A percentile compares a stretch with the other conserved stretches of the same genome.
phyloP scores from a whole-genome alignment of 257 asterid species.

The Striga asiatica region DNA sequence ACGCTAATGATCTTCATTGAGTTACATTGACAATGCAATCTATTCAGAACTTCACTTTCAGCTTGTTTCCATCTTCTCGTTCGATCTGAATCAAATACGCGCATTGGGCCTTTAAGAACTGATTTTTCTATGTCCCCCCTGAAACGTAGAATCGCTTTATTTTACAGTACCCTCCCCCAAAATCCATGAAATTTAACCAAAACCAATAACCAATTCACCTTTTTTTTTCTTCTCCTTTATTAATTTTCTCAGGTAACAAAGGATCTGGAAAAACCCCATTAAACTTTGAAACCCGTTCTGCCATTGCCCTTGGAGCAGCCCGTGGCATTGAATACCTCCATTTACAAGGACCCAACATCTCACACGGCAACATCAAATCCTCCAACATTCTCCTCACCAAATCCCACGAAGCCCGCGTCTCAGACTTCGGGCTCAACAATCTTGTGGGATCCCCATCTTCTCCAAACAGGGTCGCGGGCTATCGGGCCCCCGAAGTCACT shows the following conservation, averaged over 20 bases:
- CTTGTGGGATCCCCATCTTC: slow-evolving; percentile 68
- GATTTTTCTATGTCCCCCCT: too few species aligned
- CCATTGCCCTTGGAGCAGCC: slow-evolving; percentile 73
- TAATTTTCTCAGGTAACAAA: slow-evolving; percentile 51
- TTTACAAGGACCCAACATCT: slow-evolving; percentile 36
- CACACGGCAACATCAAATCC: slow-evolving; percentile 77
- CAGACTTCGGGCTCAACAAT: slow-evolving; percentile 69
- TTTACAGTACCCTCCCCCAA: too few species aligned
- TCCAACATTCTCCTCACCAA: slow-evolving; percentile 75
- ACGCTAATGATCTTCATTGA: background rate
- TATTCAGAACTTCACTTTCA: too few species aligned
- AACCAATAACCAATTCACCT: background rate
- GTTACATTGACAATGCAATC: background rate
- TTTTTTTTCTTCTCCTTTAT: background rate
- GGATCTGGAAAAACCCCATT: slow-evolving; percentile 70
- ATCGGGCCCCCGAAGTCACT: slow-evolving; percentile 82
- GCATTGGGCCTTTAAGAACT: too few species aligned
- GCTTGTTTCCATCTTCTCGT: background rate
- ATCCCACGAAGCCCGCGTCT: slow-evolving; percentile 47
- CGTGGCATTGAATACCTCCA: slow-evolving; percentile 68
- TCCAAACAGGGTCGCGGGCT: slow-evolving; percentile 61
- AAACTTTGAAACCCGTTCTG: slow-evolving; percentile 57
- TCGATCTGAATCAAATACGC: slow-evolving; percentile 3
- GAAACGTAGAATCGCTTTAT: too few species aligned
- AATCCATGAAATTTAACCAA: background rate